phyloP scores from a whole-genome alignment of 352 stramenopile species.

The Aphanomyces stellatus region DNA sequence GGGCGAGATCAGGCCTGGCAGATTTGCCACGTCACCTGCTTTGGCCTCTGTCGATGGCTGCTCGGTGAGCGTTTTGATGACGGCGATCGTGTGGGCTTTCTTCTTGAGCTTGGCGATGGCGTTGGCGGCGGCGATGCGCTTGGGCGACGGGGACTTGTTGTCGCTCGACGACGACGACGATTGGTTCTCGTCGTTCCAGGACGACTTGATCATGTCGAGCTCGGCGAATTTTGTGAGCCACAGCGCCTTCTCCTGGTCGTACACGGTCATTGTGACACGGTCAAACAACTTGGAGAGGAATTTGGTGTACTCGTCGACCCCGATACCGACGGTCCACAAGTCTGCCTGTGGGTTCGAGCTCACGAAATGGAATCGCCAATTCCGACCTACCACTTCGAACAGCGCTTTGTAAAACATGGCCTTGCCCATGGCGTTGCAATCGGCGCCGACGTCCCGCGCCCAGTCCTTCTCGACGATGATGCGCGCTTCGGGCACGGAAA shows the following conservation, averaged over 20 bases:
- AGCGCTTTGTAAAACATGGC: conserved; percentile 48
- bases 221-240: conserved; percentile 69
- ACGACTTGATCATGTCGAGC: conserved; percentile 58
- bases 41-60: background rate
- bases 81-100: conserved; percentile 4
- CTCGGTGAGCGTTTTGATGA: background rate
- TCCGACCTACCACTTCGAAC: conserved; percentile 57
- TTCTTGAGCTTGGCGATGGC: conserved; percentile 9
- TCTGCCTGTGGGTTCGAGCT: conserved; percentile 31
- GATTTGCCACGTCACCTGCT: background rate
- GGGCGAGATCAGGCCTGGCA: background rate
- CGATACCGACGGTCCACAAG: conserved; percentile 68
- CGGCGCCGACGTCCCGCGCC: conserved; percentile 40
- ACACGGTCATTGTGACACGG: conserved; percentile 66
- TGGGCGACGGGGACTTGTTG: conserved; percentile 1
- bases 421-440: conserved; percentile 42
- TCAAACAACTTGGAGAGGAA: conserved; percentile 74
- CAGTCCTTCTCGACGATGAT: conserved; percentile 76
- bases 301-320: conserved; percentile 43
- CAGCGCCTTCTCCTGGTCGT: conserved; percentile 48
- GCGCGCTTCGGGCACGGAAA: conserved; percentile 55
- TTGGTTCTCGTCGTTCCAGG: conserved; percentile 12
- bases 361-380: background rate
- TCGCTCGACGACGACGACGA: too few relatives aligned
- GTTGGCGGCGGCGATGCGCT: background rate